Base-by-base conservation (phyloP, 2,329 filamentous ascomycete genomes). In the Colletotrichum neosansevieriae region DNA sequence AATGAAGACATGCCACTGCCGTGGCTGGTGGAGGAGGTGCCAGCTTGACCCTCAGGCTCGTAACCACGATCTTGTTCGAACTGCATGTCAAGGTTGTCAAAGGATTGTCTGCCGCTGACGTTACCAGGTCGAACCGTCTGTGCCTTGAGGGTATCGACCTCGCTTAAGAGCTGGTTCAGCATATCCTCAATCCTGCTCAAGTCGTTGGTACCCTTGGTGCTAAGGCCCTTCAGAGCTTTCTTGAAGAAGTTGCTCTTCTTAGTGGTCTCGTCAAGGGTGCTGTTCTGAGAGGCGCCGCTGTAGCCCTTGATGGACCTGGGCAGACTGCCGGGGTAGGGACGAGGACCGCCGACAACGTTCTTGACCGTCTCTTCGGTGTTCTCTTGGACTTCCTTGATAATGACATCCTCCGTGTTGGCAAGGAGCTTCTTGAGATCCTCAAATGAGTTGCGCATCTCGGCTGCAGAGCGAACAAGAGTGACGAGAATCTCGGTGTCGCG, bases 381-480 rank as follows among this genome's bases (percentile, higher is more conserved):
- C 74, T 93, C 92, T 74, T 94, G 91, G n/a, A 93, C 92, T 71
- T 92, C 91, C 44, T 92, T 91, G 79, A 98, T 93, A 75, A 98
- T 92, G 75, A 94, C 88, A 67, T 93, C 93, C 75, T 98, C 95
- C 69, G 97, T 95, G 72, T 97, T 92, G 57, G 92, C 91, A 70
- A 99, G 92, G 75, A 97, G 91, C 71, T 91, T 92, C 84, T 96
- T 98, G 86, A 99, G 92, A 74, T 97, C 94, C 72, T 97, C 93
- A 76, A 98, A 97, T 0, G 94, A 97, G 73, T 93, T 97, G 71
- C 95, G 93, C 94, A 98, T 98, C 80, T 99, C 96, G 12, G 96
- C 91, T 4, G 96, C 95, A 62, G 94, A 94, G 68, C 95, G 91
- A 70, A 99, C 96, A 36, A 99, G 88, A 0, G 96, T 95, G 53